Percentiles rank a stretch among this genome's conserved stretches.
phyloP scores from a whole-genome alignment of 2,329 filamentous ascomycete genomes.

The Trichoderma hamatum region DNA sequence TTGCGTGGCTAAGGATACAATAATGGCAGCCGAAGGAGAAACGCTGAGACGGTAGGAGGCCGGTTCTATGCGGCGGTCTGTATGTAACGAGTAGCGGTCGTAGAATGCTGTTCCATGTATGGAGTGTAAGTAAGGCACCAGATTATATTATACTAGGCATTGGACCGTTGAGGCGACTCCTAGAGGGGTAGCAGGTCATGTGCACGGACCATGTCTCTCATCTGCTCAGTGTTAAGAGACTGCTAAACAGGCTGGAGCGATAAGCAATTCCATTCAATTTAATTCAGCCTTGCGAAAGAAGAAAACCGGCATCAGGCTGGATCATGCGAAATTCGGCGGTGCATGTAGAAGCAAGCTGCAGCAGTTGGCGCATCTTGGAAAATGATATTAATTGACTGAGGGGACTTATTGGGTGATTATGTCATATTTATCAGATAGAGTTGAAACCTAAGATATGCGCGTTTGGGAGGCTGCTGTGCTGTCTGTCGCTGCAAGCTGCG shows the following conservation, averaged over 20 bases:
- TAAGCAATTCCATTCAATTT: neutral
- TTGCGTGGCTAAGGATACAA: neutral
- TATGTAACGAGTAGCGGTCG: neutral
- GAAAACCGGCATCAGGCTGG: neutral
- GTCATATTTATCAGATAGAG: neutral
- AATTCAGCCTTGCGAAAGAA: neutral
- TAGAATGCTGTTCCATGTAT: neutral
- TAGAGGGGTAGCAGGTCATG: constrained; percentile 26
- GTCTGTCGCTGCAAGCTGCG: neutral
- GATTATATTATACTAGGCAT: neutral
- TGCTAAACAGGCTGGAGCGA: neutral
- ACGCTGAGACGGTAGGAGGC: neutral
- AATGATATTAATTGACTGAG: neutral
- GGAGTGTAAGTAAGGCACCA: neutral
- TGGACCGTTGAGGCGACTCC: neutral
- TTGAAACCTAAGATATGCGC: neutral
- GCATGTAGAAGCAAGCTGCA: neutral
- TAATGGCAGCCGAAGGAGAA: neutral
- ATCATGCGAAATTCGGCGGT: neutral
- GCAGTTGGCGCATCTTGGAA: neutral
- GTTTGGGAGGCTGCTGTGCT: neutral
- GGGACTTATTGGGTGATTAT: neutral
- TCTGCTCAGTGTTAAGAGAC: neutral
- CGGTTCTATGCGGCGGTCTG: neutral
- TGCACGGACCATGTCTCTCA: constrained; percentile 29